phyloP scores from a whole-genome alignment of 2,329 filamentous ascomycete genomes.

The Orbilia brochopaga region DNA sequence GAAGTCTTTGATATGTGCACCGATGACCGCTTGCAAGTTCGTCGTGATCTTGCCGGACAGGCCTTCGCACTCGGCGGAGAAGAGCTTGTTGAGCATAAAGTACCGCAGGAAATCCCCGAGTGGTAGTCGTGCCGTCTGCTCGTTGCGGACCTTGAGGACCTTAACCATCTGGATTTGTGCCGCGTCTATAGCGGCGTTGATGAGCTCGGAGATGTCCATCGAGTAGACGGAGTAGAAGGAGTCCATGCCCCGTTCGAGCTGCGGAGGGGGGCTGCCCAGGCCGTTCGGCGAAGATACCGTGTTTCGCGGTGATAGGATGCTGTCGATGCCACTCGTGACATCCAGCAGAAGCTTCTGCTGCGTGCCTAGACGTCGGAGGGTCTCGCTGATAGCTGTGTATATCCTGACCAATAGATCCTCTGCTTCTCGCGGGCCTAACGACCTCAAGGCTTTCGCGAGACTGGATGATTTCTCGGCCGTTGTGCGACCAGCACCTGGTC shows the following conservation, averaged over 20 bases:
- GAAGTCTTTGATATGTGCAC: conserved; percentile 80
- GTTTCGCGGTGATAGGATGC: conserved; percentile 56
- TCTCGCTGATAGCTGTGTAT: conserved; percentile 87
- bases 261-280: conserved; percentile 54
- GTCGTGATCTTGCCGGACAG: conserved; percentile 79
- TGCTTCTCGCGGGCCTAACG: conserved; percentile 80
- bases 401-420: conserved; percentile 81
- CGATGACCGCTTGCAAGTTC: conserved; percentile 77
- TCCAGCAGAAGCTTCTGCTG: conserved; percentile 96
- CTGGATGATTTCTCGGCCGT: conserved; percentile 68
- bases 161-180: conserved; percentile 73
- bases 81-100: conserved; percentile 80
- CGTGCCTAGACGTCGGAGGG: conserved; percentile 79
- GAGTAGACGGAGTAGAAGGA: conserved; percentile 50
- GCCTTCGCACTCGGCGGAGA: conserved; percentile 84
- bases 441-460: conserved; percentile 78
- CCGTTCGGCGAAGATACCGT: conserved; percentile 63
- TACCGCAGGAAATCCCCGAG: conserved; percentile 77
- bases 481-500: conserved; percentile 51
- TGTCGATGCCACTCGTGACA: conserved; percentile 70
- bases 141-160: conserved; percentile 75
- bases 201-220: conserved; percentile 77
- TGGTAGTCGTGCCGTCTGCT: conserved; percentile 71
- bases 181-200: conserved; percentile 80
- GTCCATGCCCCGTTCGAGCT: conserved; percentile 27